phyloP scores from a whole-genome alignment of 2,329 filamentous ascomycete genomes.

The Ascochyta pisi region DNA sequence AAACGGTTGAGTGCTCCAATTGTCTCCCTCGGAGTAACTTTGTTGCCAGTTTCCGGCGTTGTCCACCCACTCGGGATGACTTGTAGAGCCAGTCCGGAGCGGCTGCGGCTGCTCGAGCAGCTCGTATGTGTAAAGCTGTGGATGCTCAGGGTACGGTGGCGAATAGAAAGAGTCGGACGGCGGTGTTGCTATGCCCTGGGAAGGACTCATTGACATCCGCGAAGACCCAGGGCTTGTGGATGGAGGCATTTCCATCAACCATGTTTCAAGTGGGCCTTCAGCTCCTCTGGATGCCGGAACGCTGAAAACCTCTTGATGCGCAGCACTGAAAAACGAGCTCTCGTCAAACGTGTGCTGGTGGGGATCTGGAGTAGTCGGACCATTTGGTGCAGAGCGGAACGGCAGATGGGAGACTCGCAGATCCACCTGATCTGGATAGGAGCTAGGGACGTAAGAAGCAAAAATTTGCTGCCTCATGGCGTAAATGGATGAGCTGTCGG shows the following conservation, averaged over 20 bases:
- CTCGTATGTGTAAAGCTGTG: constrained; percentile 4
- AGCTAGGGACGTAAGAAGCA: constrained; percentile 17
- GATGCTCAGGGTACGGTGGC: constrained; percentile 16
- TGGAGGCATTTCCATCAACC: constrained; percentile 18
- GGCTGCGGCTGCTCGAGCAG: constrained; percentile 7
- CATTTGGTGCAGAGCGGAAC: constrained; percentile 1
- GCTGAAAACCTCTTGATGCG: constrained; percentile 2
- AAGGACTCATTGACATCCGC: constrained; percentile 15
- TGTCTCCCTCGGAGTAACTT: neutral
- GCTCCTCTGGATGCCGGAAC: constrained; percentile 10
- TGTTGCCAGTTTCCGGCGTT: constrained; percentile 6
- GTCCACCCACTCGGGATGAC: constrained; percentile 8
- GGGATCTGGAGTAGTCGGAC: constrained; percentile 3
- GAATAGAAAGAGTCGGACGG: constrained; percentile 22
- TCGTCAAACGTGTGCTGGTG: constrained; percentile 17
- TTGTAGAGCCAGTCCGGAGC: neutral
- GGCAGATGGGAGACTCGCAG: constrained; percentile 4
- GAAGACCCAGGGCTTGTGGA: constrained; percentile 23
- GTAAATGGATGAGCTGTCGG: constrained; percentile 2
- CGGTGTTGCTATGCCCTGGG: constrained; percentile 9
- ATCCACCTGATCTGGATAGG: constrained; percentile 16
- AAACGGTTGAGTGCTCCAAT: constrained; percentile 13
- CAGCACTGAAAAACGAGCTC: constrained; percentile 3
- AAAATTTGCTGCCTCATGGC: constrained; percentile 19
- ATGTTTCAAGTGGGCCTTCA: constrained; percentile 18